These are phyloP conservation scores for Vitis hybrid DNA, from an alignment of 177 flowering plant species.

Conservation along the genomic window DNA sequence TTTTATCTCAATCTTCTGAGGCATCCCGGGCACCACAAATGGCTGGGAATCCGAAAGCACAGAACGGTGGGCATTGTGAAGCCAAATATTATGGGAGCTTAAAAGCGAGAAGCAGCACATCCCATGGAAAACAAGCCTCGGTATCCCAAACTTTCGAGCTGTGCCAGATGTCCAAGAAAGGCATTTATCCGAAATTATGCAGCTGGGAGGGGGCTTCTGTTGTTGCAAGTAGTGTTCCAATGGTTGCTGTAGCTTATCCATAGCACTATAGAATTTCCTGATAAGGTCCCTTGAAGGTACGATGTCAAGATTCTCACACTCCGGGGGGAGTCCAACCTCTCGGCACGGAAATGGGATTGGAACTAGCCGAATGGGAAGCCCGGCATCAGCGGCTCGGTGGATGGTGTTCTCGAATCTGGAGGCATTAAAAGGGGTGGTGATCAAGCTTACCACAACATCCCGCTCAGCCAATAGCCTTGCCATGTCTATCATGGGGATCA, in stretches of 20 bases:
- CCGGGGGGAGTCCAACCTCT: conserved; percentile 38
- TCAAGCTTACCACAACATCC: conserved; percentile 25
- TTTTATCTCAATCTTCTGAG: conserved; percentile 34
- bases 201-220: conserved; percentile 27
- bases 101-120: conserved; percentile 37
- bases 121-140: conserved; percentile 46
- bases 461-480: conserved; percentile 35
- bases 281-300: conserved; percentile 28
- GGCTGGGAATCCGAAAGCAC: conserved; percentile 31
- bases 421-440: conserved; percentile 47
- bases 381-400: conserved; percentile 20
- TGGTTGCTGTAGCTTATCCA: conserved; percentile 24
- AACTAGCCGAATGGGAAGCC: conserved; percentile 19
- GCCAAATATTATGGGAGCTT: conserved; percentile 30
- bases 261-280: conserved; percentile 26
- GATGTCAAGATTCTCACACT: conserved; percentile 46
- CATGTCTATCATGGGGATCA: conserved; percentile 51
- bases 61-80: conserved; percentile 17
- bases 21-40: conserved; percentile 46
- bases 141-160: conserved; percentile 35
- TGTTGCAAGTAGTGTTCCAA: conserved; percentile 20
- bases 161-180: conserved; percentile 33
- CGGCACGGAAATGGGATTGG: conserved; percentile 33
- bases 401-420: conserved; percentile 21
- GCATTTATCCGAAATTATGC: conserved; percentile 42